Evolutionary conservation across 1,139 yeast species (phyloP).

Genomic region (Entelexis sorbosivorans): DNA sequence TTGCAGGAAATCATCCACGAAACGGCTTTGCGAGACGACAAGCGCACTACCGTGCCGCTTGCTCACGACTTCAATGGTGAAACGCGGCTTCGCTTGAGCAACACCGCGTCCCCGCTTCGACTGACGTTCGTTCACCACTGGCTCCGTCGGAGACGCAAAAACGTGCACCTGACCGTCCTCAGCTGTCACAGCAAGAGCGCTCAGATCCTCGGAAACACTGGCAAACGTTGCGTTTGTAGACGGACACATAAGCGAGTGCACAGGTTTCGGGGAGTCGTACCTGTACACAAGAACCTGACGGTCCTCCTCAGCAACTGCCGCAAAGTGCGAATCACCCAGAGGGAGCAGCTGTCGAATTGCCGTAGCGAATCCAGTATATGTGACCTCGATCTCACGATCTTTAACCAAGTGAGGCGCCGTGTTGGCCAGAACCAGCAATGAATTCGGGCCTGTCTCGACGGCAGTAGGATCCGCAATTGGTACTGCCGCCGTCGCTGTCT

Average conservation of each 20-base stretch:
- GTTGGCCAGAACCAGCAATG: slow-evolving; percentile 44
- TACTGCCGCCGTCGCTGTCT: slow-evolving; percentile 36
- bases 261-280: slow-evolving; percentile 12
- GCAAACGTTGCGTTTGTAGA: slow-evolving; percentile 39
- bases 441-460: slow-evolving; percentile 9
- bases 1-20: slow-evolving; percentile 35
- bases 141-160: slow-evolving; percentile 30
- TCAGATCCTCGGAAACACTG: slow-evolving; percentile 29
- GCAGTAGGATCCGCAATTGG: slow-evolving; percentile 26
- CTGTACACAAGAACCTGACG: slow-evolving; percentile 22
- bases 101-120: slow-evolving; percentile 5
- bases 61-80: slow-evolving; percentile 22
- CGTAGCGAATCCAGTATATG: slow-evolving; percentile 66
- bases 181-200: slow-evolving; percentile 46
- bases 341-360: slow-evolving; percentile 42
- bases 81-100: slow-evolving; percentile 7
- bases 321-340: slow-evolving; percentile 17
- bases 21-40: slow-evolving; percentile 36
- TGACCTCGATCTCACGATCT: slow-evolving; percentile 29
- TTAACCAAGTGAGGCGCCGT: slow-evolving; percentile 39
- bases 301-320: slow-evolving; percentile 24
- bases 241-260: slow-evolving; percentile 20
- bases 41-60: slow-evolving; percentile 5
- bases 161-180: slow-evolving; percentile 57
- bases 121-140: neutral